Conservation (phyloP, 371 early-diverging fungal genomes). For the Actinomucor elegans region DNA sequence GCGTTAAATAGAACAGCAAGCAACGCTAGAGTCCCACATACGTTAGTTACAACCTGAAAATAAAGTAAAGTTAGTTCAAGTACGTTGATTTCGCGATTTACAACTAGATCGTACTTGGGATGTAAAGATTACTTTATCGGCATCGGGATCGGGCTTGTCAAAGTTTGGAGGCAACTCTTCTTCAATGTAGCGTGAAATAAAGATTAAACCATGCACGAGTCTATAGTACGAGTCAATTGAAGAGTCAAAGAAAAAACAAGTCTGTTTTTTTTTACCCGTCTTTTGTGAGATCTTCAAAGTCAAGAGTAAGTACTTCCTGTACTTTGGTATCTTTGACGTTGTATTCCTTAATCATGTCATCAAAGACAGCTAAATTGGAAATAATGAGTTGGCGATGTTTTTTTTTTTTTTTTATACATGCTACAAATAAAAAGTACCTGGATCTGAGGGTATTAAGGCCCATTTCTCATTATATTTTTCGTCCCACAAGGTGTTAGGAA, state of each 20-base stretch:
- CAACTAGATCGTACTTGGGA: constrained; percentile 7
- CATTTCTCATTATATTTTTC: constrained; percentile 9
- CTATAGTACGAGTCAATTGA: neutral
- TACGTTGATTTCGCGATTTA: too few relatives aligned
- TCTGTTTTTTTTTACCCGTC: neutral
- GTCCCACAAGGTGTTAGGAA: too few relatives aligned
- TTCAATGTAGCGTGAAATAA: constrained; percentile 10
- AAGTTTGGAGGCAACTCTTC: neutral
- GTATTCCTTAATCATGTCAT: constrained; percentile 20
- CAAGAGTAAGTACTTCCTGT: constrained; percentile 10
- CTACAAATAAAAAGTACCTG: constrained; percentile 2
- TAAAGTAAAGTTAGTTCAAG: neutral
- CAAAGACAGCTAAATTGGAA: constrained; percentile 10
- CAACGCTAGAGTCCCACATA: constrained; percentile 20
- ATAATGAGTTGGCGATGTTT: neutral
- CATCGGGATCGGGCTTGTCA: neutral
- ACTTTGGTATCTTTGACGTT: constrained; percentile 8
- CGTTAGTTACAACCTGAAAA: constrained; percentile 14
- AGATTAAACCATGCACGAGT: constrained; percentile 13
- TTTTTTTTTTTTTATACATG: too few relatives aligned
- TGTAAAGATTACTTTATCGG: constrained; percentile 7
- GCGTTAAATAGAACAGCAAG: constrained; percentile 17
- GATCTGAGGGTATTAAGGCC: constrained; percentile 24
- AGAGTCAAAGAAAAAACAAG: neutral
- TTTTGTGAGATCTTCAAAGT: constrained; percentile 7